Evolutionary conservation across 169 alveolate species (phyloP), one percentile per base, ranked within the genome.

Genomic region (Cryptosporidium tyzzeri): DNA sequence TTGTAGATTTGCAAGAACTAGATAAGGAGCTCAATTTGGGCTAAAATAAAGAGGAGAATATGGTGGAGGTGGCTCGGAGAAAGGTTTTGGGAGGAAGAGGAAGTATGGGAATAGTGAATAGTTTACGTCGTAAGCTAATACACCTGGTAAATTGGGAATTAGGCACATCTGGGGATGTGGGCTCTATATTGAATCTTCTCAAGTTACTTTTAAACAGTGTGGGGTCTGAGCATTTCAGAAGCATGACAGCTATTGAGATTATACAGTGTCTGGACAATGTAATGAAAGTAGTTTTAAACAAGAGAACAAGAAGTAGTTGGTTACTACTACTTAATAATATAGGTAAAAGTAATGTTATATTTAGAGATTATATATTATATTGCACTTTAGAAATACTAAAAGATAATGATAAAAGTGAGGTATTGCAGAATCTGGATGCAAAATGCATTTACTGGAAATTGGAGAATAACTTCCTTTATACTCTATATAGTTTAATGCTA

Each of bases 11-110:
- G 2, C 67, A 37, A 6, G 8, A 23, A 8, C 14, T 26, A 3
- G 9, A 21, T 14, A 29, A 41, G 41, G 21, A 18, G 12, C n/a
- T 44, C n/a, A 41, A 16, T 2, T n/a, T 50, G 37, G 35, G 29
- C 6, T 26, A n/a, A 14, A 14, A 16, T 23, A 55, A 21, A 55
- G 29, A 9, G 37, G 35, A 26, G 65, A 23, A 23, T 10, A 70
- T 35, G 35, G 14, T 39, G 9, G 65, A 14, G 29, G 50, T 14
- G 51, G 50, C 16, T 2, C 29, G 26, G 35, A 41, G 29, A 39
- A 61, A 35, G 50, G 59, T 80, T 16, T 39, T 80, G n/a, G 89
- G 89, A 31, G 89, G 89, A 8, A 59, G 89, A 29, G 89, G 89
- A 21, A 33, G 39, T 41, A 33, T 80, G 68, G 89, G 89, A 31